Evolutionary conservation across 2,329 filamentous ascomycete species (phyloP), one percentile per base, ranked within the genome.

Genomic region (Samsoniella hepiali): DNA sequence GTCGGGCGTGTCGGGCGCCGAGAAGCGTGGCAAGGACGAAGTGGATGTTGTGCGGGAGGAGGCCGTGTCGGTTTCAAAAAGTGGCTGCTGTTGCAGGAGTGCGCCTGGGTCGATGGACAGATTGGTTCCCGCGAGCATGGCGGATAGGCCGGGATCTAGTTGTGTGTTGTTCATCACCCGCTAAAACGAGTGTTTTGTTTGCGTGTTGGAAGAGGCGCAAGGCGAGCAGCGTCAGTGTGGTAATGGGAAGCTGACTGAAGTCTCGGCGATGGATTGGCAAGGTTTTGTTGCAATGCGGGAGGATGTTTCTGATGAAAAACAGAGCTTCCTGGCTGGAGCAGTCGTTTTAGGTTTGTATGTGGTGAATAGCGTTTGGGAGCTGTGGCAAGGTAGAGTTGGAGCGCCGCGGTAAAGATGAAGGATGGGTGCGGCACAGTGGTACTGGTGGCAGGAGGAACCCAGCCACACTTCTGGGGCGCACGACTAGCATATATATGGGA

Each of bases 31-130:
- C 8, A 62, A 32, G 17, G 59, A 62, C 9, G 59, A 62, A 40
- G 40, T 55, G 32, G 59, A 62, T 55, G 59, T 62, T 40, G 58
- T 61, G 31, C 58, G 58, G n/a, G 50, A 56, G 31, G 59, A 62
- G n/a, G 50, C 45, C 29, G 50, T 56, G 51, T 62, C 59, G 13
- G n/a, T 13, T 34, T 62, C 59, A 42, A 47, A 47, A 34, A 42
- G 36, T 17, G 36, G 49, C 11, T 31, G 40, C 13, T 54, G 50
- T 10, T 53, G 59, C n/a, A 47, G 8, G 40, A 62, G 59, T 9
- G 59, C 50, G n/a, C 40, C 50, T 9, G 59, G 59, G 8, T 62
- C 50, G 32, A 62, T 62, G 51, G 59, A 53, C 6, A 62, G 11
- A 31, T 56, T 56, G 50, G 42, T 38, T 15, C 42, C 51, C 10